Evolutionary conservation across 1,284 basidiomycete species (phyloP).

Genomic region (Pyrrhoderma lamaoense): DNA sequence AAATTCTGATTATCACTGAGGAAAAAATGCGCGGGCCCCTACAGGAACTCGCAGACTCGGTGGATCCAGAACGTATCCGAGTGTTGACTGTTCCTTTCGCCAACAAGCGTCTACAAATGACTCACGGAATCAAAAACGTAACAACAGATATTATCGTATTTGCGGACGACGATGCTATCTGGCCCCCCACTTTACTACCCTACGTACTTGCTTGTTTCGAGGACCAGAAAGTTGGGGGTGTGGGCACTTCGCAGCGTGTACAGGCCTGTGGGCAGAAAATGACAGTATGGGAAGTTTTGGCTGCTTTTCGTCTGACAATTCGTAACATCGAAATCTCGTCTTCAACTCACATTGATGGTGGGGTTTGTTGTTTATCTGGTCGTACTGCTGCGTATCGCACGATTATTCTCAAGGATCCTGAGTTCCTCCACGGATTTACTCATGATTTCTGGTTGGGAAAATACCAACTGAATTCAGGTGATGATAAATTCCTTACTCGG

Average conservation of each 20-base stretch:
- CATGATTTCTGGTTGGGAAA: slow-evolving; percentile 90
- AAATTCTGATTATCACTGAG: slow-evolving; percentile 91
- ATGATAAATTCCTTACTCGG: slow-evolving; percentile 91
- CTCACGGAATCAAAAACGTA: slow-evolving; percentile 82
- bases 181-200: slow-evolving; percentile 82
- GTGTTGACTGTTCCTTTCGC: slow-evolving; percentile 88
- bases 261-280: slow-evolving; percentile 69
- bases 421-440: slow-evolving; percentile 86
- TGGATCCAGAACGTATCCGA: slow-evolving; percentile 76
- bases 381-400: slow-evolving; percentile 89
- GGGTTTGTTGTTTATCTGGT: slow-evolving; percentile 85
- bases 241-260: slow-evolving; percentile 85
- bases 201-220: slow-evolving; percentile 87
- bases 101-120: slow-evolving; percentile 91
- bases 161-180: slow-evolving; percentile 91
- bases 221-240: slow-evolving; percentile 87
- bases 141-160: slow-evolving; percentile 94
- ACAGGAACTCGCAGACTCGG: slow-evolving; percentile 78
- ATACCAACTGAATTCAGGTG: slow-evolving; percentile 87
- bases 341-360: slow-evolving; percentile 87
- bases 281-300: slow-evolving; percentile 92
- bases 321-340: slow-evolving; percentile 88
- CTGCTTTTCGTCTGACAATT: slow-evolving; percentile 85
- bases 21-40: slow-evolving; percentile 83
- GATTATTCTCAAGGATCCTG: slow-evolving; percentile 88